Evolutionary conservation across 2,329 filamentous ascomycete species (phyloP).

Genomic region (Botrytis paeoniae): DNA sequence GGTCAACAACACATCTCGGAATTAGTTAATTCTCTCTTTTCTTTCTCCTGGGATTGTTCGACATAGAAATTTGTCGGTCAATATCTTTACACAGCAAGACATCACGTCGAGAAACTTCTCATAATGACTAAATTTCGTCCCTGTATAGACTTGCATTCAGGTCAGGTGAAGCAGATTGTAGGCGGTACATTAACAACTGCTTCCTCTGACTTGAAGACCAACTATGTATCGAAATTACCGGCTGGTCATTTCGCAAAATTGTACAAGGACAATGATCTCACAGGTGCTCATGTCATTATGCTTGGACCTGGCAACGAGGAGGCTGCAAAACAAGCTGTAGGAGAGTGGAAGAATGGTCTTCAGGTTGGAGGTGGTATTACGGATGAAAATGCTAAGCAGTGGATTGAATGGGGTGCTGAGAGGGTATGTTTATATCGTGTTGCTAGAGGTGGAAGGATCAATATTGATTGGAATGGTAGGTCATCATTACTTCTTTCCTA

Average conservation of each 20-base stretch:
- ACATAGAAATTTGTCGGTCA: not conserved
- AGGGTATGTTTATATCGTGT: slow-evolving; percentile 58
- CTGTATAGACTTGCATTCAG: slow-evolving; percentile 97
- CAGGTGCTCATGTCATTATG: slow-evolving; percentile 94
- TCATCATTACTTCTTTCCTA: slow-evolving; percentile 94
- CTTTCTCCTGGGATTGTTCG: not conserved
- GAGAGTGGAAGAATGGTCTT: slow-evolving; percentile 73
- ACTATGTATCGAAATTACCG: slow-evolving; percentile 83
- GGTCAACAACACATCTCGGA: not conserved
- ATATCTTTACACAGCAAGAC: not conserved
- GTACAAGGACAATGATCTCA: slow-evolving; percentile 71
- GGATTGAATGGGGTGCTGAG: slow-evolving; percentile 84
- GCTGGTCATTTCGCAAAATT: slow-evolving; percentile 77
- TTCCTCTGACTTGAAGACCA: slow-evolving; percentile 72
- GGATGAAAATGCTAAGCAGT: slow-evolving; percentile 76
- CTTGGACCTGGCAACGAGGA: slow-evolving; percentile 83
- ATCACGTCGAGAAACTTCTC: not conserved
- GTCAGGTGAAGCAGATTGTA: slow-evolving; percentile 97
- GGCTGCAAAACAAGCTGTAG: slow-evolving; percentile 73
- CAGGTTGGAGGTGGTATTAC: slow-evolving; percentile 95
- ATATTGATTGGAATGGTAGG: slow-evolving; percentile 52
- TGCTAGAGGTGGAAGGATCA: not conserved
- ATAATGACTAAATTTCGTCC: slow-evolving; percentile 90
- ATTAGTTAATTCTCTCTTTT: not conserved
- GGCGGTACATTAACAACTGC: slow-evolving; percentile 80